These are phyloP conservation scores for Suillus bovinus DNA, from an alignment of 768 basidiomycete genomes.

Conservation along the genomic window DNA sequence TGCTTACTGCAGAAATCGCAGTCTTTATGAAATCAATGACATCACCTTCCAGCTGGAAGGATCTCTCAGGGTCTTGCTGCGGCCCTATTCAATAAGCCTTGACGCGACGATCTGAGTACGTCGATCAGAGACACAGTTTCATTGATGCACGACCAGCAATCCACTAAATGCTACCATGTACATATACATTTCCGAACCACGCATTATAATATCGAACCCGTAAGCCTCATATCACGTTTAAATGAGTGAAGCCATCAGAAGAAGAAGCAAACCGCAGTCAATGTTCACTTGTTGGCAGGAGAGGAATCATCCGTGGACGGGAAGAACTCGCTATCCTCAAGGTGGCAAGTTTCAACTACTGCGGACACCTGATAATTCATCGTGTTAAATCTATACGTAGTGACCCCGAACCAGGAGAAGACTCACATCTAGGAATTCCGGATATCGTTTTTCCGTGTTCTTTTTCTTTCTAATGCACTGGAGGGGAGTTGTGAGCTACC, in stretches of 20 bases:
- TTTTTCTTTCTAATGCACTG: neutral
- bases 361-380: neutral
- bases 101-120: neutral
- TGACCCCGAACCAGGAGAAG: neutral
- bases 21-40: too few relatives aligned
- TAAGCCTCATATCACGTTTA: neutral
- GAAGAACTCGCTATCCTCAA: neutral
- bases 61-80: neutral
- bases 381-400: neutral
- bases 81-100: too few relatives aligned
- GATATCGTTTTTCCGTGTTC: neutral
- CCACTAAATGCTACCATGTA: too few relatives aligned
- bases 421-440: neutral
- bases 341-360: neutral
- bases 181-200: neutral
- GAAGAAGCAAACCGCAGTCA: neutral
- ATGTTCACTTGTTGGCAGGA: neutral
- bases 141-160: neutral
- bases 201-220: neutral
- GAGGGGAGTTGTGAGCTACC: neutral
- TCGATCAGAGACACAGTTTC: neutral
- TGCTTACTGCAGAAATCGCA: too few relatives aligned
- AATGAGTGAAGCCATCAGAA: neutral
- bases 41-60: too few relatives aligned
- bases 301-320: fast-evolving